Conservation (phyloP, 2,329 filamentous ascomycete species). For the Cladosporium austrohemisphaericum region DNA sequence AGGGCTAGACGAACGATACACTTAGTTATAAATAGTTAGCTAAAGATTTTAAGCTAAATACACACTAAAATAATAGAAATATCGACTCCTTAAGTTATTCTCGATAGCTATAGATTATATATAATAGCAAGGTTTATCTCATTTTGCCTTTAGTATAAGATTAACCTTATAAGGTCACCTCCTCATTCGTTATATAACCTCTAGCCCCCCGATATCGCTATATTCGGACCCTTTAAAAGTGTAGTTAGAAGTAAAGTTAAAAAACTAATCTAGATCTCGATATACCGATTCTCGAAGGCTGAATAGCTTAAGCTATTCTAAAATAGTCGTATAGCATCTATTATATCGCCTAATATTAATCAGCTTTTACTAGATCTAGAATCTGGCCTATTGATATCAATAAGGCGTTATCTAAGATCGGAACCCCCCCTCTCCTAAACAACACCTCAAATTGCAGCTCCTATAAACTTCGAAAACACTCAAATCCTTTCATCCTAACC, state of each 20-base stretch:
- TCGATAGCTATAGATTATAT: not conserved
- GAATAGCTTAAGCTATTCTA: not conserved
- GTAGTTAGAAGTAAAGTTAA: too few species aligned
- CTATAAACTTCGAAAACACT: too few species aligned
- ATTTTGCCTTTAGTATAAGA: not conserved
- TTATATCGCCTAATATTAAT: not conserved
- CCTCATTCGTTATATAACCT: not conserved
- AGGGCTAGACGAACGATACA: not conserved
- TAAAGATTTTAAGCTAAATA: not conserved
- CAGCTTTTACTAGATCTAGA: not conserved
- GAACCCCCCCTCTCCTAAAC: too few species aligned
- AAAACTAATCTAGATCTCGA: too few species aligned
- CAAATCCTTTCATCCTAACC: too few species aligned
- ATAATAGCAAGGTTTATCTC: not conserved
- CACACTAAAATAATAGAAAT: not conserved
- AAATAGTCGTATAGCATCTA: not conserved
- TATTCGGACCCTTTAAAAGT: too few species aligned
- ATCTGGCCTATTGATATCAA: too few species aligned
- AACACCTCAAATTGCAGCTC: not conserved
- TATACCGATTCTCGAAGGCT: not conserved
- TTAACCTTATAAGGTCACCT: not conserved
- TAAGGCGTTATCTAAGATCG: too few species aligned
- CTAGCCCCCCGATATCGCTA: too few species aligned
- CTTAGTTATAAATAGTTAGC: not conserved
- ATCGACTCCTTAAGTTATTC: not conserved